Base-by-base conservation (phyloP, 805 yeast genomes). In the Kodamaea neixiangensis region DNA sequence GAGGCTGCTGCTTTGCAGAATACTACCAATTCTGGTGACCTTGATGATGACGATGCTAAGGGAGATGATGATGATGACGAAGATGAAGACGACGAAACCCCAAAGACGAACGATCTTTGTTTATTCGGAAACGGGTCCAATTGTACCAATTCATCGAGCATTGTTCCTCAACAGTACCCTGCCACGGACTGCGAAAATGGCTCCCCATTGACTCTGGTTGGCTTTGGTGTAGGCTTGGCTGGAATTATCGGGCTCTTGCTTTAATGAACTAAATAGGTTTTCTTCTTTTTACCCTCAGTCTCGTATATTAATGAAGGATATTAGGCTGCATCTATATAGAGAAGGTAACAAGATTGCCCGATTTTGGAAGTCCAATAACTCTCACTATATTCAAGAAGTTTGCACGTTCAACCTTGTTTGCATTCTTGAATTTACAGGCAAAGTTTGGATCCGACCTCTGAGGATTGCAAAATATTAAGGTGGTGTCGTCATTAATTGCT, bases 401-500 rank as follows among this genome's bases (percentile, higher is more conserved):
- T 7, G 34, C 35, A 22, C 44, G 41, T 25, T 31, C 40, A 5
- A 35, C 4, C 31, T 35, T 35, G 25, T 7, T 13, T 1, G 20
- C 47, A 7, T 29, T 37, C 7, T 21, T 19, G 18, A 37, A 37
- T 17, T 17, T 37, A 17, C 19, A 17, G 21, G 21, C 20, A 37
- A 37, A 5, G n/a, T 7, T 6, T 15, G 41, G 41, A 17, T 37
- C 17, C 17, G 41, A 10, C 19, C 21, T 37, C 41, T 17, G 41
- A 11, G 17, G 41, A 19, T 15, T 19, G 5, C 41, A 17, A 5
- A 37, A 17, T 3, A 19, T 44, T 20, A 48, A 25, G 20, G 13
- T 15, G 7, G 51, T 38, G 5, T 57, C 58, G n/a, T 57, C 49
- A 29, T 54, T 57, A 5, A 66, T 47, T 2, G 21, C 56, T 2